Evolutionary conservation across 495 filamentous ascomycete genomes (phyloP).

Genomic region (Chlorociboria aeruginascens): DNA sequence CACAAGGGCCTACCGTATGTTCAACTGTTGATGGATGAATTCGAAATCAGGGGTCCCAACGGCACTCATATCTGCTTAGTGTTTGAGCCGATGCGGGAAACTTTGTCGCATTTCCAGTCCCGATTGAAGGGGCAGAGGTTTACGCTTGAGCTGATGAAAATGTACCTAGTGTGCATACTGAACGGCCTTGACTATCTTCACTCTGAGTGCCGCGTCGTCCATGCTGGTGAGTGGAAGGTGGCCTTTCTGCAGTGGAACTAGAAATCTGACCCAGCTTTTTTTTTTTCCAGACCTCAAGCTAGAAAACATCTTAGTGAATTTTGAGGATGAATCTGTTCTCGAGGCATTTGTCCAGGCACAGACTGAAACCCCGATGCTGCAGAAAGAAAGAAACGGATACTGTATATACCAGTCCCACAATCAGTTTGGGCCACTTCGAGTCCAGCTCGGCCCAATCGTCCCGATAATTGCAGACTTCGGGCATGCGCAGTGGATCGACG

Average conservation of each 20-base stretch:
- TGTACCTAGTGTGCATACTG: slow-evolving; percentile 20
- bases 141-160: slow-evolving; percentile 23
- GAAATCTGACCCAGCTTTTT: not conserved
- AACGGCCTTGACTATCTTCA: slow-evolving; percentile 28
- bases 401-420: slow-evolving; percentile 27
- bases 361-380: slow-evolving; percentile 27
- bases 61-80: slow-evolving; percentile 32
- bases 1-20: slow-evolving; percentile 25
- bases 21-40: slow-evolving; percentile 24
- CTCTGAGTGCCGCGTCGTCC: slow-evolving; percentile 9
- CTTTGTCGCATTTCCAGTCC: slow-evolving; percentile 26
- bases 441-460: slow-evolving; percentile 20
- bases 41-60: slow-evolving; percentile 23
- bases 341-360: slow-evolving; percentile 28
- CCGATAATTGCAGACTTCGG: slow-evolving; percentile 29
- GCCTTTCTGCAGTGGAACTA: not conserved
- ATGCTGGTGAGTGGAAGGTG: slow-evolving; percentile 22
- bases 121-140: slow-evolving; percentile 19
- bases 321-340: slow-evolving; percentile 31
- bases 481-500: slow-evolving; percentile 20
- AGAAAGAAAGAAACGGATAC: slow-evolving; percentile 27
- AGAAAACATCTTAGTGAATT: slow-evolving; percentile 32
- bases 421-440: slow-evolving; percentile 28
- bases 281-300: slow-evolving; percentile 32
- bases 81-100: slow-evolving; percentile 32